These are phyloP conservation scores for Pythium diclinum DNA, from an alignment of 352 stramenopile genomes.

Conservation along the genomic window DNA sequence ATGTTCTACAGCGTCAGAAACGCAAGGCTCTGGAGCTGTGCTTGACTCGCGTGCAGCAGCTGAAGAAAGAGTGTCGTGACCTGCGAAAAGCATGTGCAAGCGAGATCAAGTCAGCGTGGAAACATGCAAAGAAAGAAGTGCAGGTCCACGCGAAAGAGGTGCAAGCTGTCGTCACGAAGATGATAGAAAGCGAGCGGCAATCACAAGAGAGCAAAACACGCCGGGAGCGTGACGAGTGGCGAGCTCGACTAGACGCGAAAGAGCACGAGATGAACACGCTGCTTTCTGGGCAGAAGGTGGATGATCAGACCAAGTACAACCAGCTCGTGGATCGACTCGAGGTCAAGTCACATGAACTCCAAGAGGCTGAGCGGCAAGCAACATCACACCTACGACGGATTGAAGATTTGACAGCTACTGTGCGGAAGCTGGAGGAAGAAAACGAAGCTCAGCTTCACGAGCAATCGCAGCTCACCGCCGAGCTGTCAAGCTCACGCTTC, in stretches of 20 bases:
- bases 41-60: slow-evolving; percentile 5
- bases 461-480: slow-evolving; percentile 38
- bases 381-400: not conserved
- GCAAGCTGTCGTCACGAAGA: slow-evolving; percentile 1
- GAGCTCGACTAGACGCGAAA: slow-evolving; percentile 37
- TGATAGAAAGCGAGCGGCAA: slow-evolving; percentile 18
- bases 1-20: not conserved
- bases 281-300: slow-evolving; percentile 41
- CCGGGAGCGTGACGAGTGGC: slow-evolving; percentile 46
- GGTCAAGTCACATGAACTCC: slow-evolving; percentile 37
- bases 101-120: slow-evolving; percentile 21
- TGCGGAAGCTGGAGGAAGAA: slow-evolving; percentile 44
- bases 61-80: slow-evolving; percentile 16
- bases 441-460: slow-evolving; percentile 30
- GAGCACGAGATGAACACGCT: slow-evolving; percentile 50
- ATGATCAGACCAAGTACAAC: slow-evolving; percentile 59
- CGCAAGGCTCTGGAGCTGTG: slow-evolving; percentile 17
- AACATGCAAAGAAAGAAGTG: slow-evolving; percentile 8
- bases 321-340: slow-evolving; percentile 42
- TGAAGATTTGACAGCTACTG: slow-evolving; percentile 28
- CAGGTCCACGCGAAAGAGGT: slow-evolving; percentile 9
- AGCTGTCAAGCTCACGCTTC: slow-evolving; percentile 35
- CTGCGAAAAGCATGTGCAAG: slow-evolving; percentile 11
- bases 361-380: slow-evolving; percentile 25
- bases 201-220: slow-evolving; percentile 30